Percentiles rank a stretch among this genome's conserved stretches.
These are phyloP conservation scores for Myxozyma melibiosi DNA, from an alignment of 805 yeast species.

Conservation along the genomic window DNA sequence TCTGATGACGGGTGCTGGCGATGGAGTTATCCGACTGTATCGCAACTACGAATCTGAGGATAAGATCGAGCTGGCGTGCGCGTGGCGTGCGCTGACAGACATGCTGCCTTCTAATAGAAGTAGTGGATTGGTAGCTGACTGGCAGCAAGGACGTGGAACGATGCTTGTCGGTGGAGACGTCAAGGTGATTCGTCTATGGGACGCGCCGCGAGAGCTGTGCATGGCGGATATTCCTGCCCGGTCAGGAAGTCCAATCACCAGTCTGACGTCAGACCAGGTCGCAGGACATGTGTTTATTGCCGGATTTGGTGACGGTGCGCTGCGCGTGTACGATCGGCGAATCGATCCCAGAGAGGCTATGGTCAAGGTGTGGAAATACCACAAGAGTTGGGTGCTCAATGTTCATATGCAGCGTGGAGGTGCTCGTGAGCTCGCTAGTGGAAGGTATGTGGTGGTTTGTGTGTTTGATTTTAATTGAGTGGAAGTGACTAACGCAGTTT, in stretches of 20 bases:
- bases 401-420: conserved; percentile 98
- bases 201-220: conserved; percentile 90
- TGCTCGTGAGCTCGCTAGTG: conserved; percentile 82
- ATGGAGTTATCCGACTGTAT: conserved; percentile 88
- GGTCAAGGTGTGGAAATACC: conserved; percentile 74
- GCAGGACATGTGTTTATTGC: conserved; percentile 88
- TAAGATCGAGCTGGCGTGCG: conserved; percentile 65
- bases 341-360: conserved; percentile 80
- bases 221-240: conserved; percentile 87
- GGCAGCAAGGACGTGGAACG: conserved; percentile 97
- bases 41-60: conserved; percentile 66
- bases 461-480: not conserved
- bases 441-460: conserved; percentile 46
- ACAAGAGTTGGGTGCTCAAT: conserved; percentile 64
- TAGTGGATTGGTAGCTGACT: conserved; percentile 82
- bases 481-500: not conserved
- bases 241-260: conserved; percentile 82
- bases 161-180: conserved; percentile 93
- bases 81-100: conserved; percentile 94
- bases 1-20: conserved; percentile 84
- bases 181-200: conserved; percentile 90
- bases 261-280: conserved; percentile 91
- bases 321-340: conserved; percentile 89
- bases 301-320: conserved; percentile 88
- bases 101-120: conserved; percentile 76